Percentiles rank a stretch among this genome's conserved stretches.
phyloP scores from a whole-genome alignment of 192 early-diverging fungal genomes.

The Geranomyces michiganensis region DNA sequence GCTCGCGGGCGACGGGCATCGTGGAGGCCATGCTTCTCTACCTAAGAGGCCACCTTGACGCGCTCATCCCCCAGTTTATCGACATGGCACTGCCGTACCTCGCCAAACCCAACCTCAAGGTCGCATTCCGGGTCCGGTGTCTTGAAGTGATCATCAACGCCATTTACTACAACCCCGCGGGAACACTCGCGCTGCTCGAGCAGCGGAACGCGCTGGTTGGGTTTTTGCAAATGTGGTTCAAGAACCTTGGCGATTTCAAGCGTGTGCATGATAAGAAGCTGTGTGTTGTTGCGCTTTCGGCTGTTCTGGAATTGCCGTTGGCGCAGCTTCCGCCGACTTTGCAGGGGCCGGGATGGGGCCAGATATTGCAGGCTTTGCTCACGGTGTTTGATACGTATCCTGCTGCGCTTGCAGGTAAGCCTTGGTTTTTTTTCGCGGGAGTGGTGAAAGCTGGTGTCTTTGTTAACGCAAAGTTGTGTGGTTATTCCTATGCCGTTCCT shows the following conservation, averaged over 20 bases:
- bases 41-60: slow-evolving; percentile 81
- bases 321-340: slow-evolving; percentile 71
- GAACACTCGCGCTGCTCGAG: slow-evolving; percentile 77
- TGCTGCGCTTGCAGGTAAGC: slow-evolving; percentile 47
- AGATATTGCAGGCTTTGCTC: slow-evolving; percentile 73
- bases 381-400: slow-evolving; percentile 77
- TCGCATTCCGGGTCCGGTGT: slow-evolving; percentile 71
- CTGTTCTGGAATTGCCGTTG: slow-evolving; percentile 72
- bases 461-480: not conserved
- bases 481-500: too few species aligned
- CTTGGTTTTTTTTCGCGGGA: slow-evolving; percentile 2
- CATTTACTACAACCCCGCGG: slow-evolving; percentile 83
- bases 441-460: slow-evolving; percentile 25
- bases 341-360: slow-evolving; percentile 62
- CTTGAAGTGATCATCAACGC: slow-evolving; percentile 84
- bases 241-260: slow-evolving; percentile 68
- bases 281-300: slow-evolving; percentile 76
- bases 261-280: slow-evolving; percentile 96
- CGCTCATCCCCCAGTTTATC: slow-evolving; percentile 70
- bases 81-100: slow-evolving; percentile 69
- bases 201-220: slow-evolving; percentile 73
- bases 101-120: slow-evolving; percentile 58
- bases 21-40: slow-evolving; percentile 84
- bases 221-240: slow-evolving; percentile 82
- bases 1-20: slow-evolving; percentile 80